Conservation (phyloP, 2,329 filamentous ascomycete genomes). For the Trichoderma arundinaceum region DNA sequence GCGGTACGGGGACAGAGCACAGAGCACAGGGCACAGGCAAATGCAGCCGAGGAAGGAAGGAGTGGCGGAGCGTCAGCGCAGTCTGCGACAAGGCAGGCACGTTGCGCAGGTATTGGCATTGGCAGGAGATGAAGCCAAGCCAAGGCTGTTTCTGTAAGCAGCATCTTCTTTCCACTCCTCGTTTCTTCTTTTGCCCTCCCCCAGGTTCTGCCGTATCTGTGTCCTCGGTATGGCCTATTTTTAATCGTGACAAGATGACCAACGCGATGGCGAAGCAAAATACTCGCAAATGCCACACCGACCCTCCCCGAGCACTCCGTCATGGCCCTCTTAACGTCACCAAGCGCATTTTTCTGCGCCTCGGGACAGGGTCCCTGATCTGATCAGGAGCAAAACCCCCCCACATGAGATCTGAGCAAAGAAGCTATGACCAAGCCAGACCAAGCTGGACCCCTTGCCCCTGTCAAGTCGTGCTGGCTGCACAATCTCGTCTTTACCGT, state of each 20-base stretch:
- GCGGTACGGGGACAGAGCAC: too few relatives aligned
- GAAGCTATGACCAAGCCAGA: conserved; percentile 6
- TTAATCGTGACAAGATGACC: too few relatives aligned
- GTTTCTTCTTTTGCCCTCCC: neutral
- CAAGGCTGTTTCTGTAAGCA: neutral
- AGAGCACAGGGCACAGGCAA: neutral
- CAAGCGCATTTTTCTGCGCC: conserved; percentile 2
- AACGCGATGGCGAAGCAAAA: neutral
- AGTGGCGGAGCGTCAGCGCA: conserved; percentile 8
- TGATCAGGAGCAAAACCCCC: neutral
- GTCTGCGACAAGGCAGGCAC: conserved; percentile 21
- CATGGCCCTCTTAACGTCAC: neutral
- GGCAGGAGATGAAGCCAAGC: neutral
- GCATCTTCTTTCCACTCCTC: neutral
- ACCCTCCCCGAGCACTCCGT: conserved; percentile 1
- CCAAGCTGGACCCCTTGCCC: conserved; percentile 13
- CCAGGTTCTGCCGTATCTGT: neutral
- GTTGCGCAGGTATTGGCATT: conserved; percentile 27
- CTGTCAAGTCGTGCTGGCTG: conserved; percentile 3
- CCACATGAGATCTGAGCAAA: conserved; percentile 26
- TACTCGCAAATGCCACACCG: neutral
- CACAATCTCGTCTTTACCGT: conserved; percentile 1
- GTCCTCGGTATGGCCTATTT: neutral
- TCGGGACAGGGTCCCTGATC: conserved; percentile 21
- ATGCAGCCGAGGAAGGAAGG: conserved; percentile 13